Conservation (phyloP, 192 early-diverging fungal species). For the Rhizophagus clarus region DNA sequence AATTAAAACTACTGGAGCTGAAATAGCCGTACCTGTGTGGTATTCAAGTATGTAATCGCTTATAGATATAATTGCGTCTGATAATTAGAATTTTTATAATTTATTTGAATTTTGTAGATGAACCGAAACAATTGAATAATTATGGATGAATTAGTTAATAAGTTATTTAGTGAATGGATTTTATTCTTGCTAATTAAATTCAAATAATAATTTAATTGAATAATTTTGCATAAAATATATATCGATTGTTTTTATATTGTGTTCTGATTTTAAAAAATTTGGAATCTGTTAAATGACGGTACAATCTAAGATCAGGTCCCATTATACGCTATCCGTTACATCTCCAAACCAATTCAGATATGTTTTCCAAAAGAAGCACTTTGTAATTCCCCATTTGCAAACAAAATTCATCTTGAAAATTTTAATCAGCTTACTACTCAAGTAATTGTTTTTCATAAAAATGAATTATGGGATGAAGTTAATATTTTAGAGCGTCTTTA, state of each 20-base stretch:
- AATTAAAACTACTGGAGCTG: slow-evolving; percentile 13
- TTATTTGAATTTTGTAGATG: slow-evolving; percentile 5
- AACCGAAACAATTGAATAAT: slow-evolving; percentile 5
- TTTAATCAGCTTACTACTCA: slow-evolving; percentile 9
- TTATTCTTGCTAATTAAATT: neutral
- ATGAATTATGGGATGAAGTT: slow-evolving; percentile 46
- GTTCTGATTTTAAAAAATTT: neutral
- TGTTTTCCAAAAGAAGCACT: neutral
- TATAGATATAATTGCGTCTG: neutral
- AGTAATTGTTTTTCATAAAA: slow-evolving; percentile 34
- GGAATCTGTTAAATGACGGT: neutral
- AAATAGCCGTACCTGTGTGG: slow-evolving; percentile 17
- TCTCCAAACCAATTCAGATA: neutral
- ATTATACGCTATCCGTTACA: neutral
- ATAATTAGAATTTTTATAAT: too few relatives aligned
- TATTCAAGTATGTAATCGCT: slow-evolving; percentile 11
- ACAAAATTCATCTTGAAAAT: slow-evolving; percentile 4
- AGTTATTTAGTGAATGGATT: neutral
- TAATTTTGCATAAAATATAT: neutral
- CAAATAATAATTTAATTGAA: neutral
- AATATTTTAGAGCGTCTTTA: slow-evolving; percentile 46
- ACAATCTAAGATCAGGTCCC: neutral
- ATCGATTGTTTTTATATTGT: neutral
- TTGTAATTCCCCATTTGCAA: neutral
- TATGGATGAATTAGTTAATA: neutral